phyloP scores from a whole-genome alignment of 1,284 basidiomycete genomes.

The Sporisorium exsertum region DNA sequence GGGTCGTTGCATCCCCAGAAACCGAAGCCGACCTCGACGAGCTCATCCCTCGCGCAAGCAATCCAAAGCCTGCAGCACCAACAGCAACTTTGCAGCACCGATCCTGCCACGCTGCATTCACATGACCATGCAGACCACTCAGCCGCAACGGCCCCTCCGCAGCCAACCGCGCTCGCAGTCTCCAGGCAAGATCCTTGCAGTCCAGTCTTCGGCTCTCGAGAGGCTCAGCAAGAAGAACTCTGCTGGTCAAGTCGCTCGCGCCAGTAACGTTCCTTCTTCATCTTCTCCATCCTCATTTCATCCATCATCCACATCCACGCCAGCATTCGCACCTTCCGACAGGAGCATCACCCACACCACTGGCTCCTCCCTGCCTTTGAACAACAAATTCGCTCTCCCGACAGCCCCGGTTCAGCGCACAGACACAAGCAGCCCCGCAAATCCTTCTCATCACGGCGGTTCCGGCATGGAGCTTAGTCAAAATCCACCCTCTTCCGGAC shows the following conservation, averaged over 20 bases:
- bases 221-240: conserved; percentile 3
- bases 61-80: not conserved
- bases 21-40: not conserved
- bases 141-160: not conserved
- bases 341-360: not conserved
- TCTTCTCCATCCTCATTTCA: conserved; percentile 8
- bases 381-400: not conserved
- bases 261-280: not conserved
- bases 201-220: not conserved
- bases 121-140: not conserved
- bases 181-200: conserved; percentile 7
- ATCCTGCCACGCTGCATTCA: not conserved
- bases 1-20: not conserved
- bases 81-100: not conserved
- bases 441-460: not conserved
- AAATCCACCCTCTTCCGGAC: not conserved
- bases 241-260: not conserved
- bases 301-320: not conserved
- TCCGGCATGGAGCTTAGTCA: not conserved
- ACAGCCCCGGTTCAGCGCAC: not conserved
- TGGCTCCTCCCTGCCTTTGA: not conserved
- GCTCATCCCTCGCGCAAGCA: not conserved
- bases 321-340: not conserved
- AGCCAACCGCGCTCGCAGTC: conserved; percentile 3
- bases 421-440: not conserved